Evolutionary conservation across 2,329 filamentous ascomycete genomes (phyloP), one percentile per base, ranked within the genome.

Genomic region (Phaeoacremonium minimum): DNA sequence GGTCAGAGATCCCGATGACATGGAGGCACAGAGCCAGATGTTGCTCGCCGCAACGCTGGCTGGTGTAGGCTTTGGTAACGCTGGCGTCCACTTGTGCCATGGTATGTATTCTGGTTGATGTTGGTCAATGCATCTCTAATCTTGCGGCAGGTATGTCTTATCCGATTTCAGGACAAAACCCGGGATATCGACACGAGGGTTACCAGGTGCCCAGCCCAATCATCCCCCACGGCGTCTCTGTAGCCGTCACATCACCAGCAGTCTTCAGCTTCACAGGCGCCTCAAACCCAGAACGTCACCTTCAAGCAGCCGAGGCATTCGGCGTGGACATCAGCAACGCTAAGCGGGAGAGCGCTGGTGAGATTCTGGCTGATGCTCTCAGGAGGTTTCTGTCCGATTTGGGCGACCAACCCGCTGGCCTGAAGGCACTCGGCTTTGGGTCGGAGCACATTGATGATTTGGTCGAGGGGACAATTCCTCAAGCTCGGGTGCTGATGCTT

Each of bases 21-120:
- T 78, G 42, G 93, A 97, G 60, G 94, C 94, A 0, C 93, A 98
- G 62, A 85, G 79, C 19, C 82, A 97, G 61, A 98, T 98, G 94
- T 73, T 98, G 18, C 77, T 98, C 15, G 93, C 93, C 3, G 86
- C 93, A 1, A 98, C 93, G 0, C 70, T 98, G 3, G 93, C 94
- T 0, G 93, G 93, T 31, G 89, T 98, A 4, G 93, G 93, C 0
- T 98, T 98, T 58, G 93, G 94, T 15, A 98, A 98, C 52, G 94
- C 94, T 2, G 93, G 94, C 33, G 93, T 98, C 3, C 93, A 98
- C 65, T 71, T 80, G 30, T 80, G 76, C 46, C 76, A 80, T 45
- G 76, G 74, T 75, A 55, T 35, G 71, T 57, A 16, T 12, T 33
- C 22, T 28, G n/a, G n/a, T n/a, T n/a, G n/a, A n/a, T 33, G 20